Conservation (phyloP, 176 grass and related monocot species). For the Zea luxurians region DNA sequence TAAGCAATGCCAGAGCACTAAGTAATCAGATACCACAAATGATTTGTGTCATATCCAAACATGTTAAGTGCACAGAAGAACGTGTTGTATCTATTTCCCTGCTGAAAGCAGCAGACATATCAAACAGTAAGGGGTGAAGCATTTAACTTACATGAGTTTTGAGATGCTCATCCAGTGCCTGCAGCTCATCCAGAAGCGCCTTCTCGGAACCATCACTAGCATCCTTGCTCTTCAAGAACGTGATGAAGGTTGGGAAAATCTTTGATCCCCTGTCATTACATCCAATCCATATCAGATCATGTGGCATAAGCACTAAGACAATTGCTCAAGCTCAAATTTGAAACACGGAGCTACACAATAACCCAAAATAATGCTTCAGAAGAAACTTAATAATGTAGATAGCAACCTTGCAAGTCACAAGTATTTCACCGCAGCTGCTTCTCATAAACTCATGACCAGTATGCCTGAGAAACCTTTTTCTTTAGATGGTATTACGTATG, state of each 20-base stretch:
- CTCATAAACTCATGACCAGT: not conserved
- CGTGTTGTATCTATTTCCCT: not conserved
- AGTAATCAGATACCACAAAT: too few species aligned
- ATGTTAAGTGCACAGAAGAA: not conserved
- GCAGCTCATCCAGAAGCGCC: constrained; percentile 61
- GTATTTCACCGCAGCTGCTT: not conserved
- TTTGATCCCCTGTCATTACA: constrained; percentile 77
- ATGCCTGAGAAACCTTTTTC: too few species aligned
- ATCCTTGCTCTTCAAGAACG: constrained; percentile 90
- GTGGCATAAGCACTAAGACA: not conserved
- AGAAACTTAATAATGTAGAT: not conserved
- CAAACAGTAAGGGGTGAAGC: not conserved
- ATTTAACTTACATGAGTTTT: constrained; percentile 69
- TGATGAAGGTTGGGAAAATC: constrained; percentile 63
- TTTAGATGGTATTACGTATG: too few species aligned
- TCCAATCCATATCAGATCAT: not conserved
- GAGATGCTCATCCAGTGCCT: constrained; percentile 60
- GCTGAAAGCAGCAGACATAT: not conserved
- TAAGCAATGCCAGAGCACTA: too few species aligned
- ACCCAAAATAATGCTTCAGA: not conserved
- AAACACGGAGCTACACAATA: not conserved
- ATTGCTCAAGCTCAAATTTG: not conserved
- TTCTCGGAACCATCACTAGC: constrained; percentile 65
- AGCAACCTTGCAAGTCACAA: not conserved
- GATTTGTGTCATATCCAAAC: not conserved